phyloP scores from a whole-genome alignment of 2,329 filamentous ascomycete genomes.

The Colletotrichum eremochloae region DNA sequence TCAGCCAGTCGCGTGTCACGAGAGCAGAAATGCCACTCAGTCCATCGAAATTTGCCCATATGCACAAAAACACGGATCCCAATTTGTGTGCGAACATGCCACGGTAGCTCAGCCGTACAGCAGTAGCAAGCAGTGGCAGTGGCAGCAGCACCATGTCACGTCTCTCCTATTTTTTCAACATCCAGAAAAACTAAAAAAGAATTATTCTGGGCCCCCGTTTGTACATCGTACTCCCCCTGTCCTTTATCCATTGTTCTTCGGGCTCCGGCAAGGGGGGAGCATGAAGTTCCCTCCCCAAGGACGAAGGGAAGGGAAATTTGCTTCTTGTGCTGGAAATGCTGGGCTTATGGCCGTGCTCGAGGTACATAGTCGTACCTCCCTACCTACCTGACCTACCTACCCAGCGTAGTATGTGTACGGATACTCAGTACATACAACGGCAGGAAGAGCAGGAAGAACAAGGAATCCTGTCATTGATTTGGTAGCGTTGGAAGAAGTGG shows the following conservation, averaged over 20 bases:
- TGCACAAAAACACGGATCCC: conserved; percentile 15
- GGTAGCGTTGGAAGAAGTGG: conserved; percentile 33
- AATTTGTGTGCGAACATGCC: conserved; percentile 10
- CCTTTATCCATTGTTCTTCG: conserved; percentile 12
- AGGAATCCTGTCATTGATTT: conserved; percentile 21
- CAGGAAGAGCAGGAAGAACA: not conserved
- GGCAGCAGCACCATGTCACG: conserved; percentile 15
- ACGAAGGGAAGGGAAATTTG: conserved; percentile 10
- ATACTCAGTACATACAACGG: too few species aligned
- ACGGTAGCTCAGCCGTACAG: not conserved
- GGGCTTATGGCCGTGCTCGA: conserved; percentile 8
- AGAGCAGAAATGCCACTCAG: conserved; percentile 28
- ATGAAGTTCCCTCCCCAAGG: conserved; percentile 5
- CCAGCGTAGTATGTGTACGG: too few species aligned
- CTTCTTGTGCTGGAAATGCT: conserved; percentile 1
- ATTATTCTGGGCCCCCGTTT: not conserved
- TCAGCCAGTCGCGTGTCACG: conserved; percentile 25
- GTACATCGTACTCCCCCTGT: not conserved
- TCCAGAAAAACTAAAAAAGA: not conserved
- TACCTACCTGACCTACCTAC: too few species aligned
- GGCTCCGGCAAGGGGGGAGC: not conserved
- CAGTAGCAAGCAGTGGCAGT: not conserved
- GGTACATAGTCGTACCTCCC: too few species aligned
- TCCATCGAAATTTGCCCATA: conserved; percentile 23
- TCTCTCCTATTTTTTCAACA: conserved; percentile 16